Percentiles rank a stretch among this genome's conserved stretches.
Evolutionary conservation across 371 early-diverging fungal genomes (phyloP).

Genomic region (Mortierella sp.): DNA sequence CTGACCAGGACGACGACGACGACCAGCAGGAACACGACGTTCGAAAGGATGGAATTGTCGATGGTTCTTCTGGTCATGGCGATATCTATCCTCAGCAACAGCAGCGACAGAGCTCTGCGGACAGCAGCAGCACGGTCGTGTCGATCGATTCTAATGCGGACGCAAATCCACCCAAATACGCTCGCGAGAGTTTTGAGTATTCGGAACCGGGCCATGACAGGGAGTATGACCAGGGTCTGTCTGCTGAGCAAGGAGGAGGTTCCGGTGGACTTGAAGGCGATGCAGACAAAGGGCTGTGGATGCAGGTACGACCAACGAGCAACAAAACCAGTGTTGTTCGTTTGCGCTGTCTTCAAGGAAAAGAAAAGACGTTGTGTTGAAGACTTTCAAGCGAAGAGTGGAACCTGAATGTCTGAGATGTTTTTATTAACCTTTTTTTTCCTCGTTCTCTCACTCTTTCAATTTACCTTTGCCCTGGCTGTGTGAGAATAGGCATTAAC

Average conservation of each 20-base stretch:
- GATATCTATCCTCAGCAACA: not conserved
- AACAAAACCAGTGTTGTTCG: not conserved
- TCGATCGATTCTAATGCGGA: constrained; percentile 21
- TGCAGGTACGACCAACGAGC: constrained; percentile 42
- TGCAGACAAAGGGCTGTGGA: constrained; percentile 37
- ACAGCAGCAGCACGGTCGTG: constrained; percentile 33
- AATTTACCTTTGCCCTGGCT: not conserved
- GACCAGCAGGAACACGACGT: not conserved
- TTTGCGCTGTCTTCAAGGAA: not conserved
- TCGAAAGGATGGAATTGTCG: not conserved
- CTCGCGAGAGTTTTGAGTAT: constrained; percentile 40
- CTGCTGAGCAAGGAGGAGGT: constrained; percentile 19
- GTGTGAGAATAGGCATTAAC: constrained; percentile 70
- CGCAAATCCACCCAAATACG: constrained; percentile 23
- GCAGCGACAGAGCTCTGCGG: constrained; percentile 16
- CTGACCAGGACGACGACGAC: constrained; percentile 17
- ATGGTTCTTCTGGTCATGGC: not conserved
- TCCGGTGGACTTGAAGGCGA: constrained; percentile 7
- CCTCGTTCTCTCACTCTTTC: no score
- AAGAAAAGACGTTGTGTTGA: no score
- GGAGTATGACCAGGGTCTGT: not conserved
- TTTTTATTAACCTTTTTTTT: constrained; percentile 1
- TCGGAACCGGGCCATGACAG: constrained; percentile 30
- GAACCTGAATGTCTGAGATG: not conserved
- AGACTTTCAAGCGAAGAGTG: not conserved